Base-by-base conservation (phyloP, 345 rosid species). In the Salix koriyanagi region DNA sequence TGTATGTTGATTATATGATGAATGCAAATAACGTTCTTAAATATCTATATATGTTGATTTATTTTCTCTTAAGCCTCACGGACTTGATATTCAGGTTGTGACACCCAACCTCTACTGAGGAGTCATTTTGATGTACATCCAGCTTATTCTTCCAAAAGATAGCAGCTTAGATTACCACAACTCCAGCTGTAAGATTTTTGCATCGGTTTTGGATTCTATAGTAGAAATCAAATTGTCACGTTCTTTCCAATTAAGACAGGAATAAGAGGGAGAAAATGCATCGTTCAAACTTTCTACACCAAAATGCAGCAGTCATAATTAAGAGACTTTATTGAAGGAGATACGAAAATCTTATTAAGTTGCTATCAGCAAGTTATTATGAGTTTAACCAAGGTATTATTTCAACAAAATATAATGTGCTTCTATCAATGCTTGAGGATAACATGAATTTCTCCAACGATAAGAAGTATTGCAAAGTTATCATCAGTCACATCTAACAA, bases 401-500 rank as follows among this genome's bases (percentile, higher is more conserved):
- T 23, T 54, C 52, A 21, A 58, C 25, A 34, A 62, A 73, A 25
- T 2, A 14, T 44, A 42, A 48, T 4, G n/a, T 9, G 14, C 32
- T 76, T 41, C n/a, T 37, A 12, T 44, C 62, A n/a, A 46, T 60
- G 56, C n/a, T 37, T 44, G 23, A 44, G 25, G n/a, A 34, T 30
- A 26, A 9, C 23, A 36, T 36, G 16, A 67, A 66, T 25, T 36
- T 65, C 42, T 44, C 65, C 52, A 36, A 18, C 5, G 15, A 32
- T 28, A 15, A 0, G n/a, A 18, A 8, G 8, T 25, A 37, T 13
- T 8, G 65, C 44, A 41, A 1, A 69, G 21, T 16, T 54, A 30
- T 58, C 25, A 23, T 42, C 60, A 52, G 42, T 76, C 69, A 60
- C 58, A 76, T 76, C 30, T 76, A 19, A 9, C 39, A 37, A 5